A percentile compares a stretch with the other conserved stretches of the same genome.
Conservation (phyloP, 1,139 yeast genomes). For the Saccharomyces hybrid region DNA sequence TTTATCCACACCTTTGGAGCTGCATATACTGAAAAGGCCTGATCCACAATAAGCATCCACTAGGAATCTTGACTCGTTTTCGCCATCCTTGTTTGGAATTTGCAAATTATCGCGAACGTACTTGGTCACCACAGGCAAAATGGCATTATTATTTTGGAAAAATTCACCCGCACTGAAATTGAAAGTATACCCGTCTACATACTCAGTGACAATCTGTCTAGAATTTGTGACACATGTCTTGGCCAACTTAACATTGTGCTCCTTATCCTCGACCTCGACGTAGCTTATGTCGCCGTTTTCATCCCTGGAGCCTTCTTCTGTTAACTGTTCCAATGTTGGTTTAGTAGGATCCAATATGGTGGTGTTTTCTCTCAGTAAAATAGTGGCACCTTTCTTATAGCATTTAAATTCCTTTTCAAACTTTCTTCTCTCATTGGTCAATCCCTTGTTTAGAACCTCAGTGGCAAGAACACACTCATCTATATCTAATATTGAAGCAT, state of each 20-base stretch:
- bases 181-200: slow-evolving; percentile 65
- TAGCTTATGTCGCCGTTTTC: slow-evolving; percentile 33
- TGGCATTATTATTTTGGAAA: slow-evolving; percentile 92
- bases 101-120: slow-evolving; percentile 69
- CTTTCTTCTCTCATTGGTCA: slow-evolving; percentile 58
- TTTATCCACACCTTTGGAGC: slow-evolving; percentile 67
- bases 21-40: slow-evolving; percentile 83
- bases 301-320: slow-evolving; percentile 41
- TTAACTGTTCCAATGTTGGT: slow-evolving; percentile 32
- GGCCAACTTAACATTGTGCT: slow-evolving; percentile 27
- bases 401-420: slow-evolving; percentile 45
- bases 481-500: slow-evolving; percentile 60
- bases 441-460: slow-evolving; percentile 60
- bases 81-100: slow-evolving; percentile 35
- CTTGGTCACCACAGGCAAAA: slow-evolving; percentile 69
- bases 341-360: slow-evolving; percentile 31
- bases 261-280: slow-evolving; percentile 20
- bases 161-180: slow-evolving; percentile 91
- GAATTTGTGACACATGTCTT: slow-evolving; percentile 54
- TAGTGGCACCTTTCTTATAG: slow-evolving; percentile 80
- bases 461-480: slow-evolving; percentile 95
- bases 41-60: slow-evolving; percentile 98
- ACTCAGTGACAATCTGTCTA: slow-evolving; percentile 74
- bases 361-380: slow-evolving; percentile 74
- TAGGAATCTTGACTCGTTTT: slow-evolving; percentile 42